Evolutionary conservation across 1,139 yeast species (phyloP).

Genomic region (Suhomyces bokatorum): DNA sequence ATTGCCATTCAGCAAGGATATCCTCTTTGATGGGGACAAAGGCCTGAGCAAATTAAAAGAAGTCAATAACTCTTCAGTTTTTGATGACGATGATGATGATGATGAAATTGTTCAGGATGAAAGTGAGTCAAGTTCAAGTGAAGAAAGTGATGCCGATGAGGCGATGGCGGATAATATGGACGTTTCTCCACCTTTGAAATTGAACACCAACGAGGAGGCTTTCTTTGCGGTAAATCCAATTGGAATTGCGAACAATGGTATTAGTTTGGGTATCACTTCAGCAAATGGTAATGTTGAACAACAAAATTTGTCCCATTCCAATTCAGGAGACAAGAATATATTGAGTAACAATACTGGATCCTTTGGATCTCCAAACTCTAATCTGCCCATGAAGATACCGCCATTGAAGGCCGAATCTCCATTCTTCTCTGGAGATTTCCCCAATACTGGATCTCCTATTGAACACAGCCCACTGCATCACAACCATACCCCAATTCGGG

Average conservation of each 20-base stretch:
- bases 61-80: background rate
- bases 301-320: background rate
- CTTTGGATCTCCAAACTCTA: constrained; percentile 29
- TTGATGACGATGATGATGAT: constrained; percentile 5
- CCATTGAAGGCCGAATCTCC: constrained; percentile 32
- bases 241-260: background rate
- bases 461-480: constrained; percentile 20
- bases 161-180: constrained; percentile 22
- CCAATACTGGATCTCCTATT: constrained; percentile 22
- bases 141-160: constrained; percentile 43
- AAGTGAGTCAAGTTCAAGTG: constrained; percentile 20
- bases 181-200: constrained; percentile 31
- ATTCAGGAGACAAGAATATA: background rate
- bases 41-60: background rate
- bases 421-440: constrained; percentile 26
- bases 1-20: constrained; percentile 7
- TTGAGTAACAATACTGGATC: constrained; percentile 17
- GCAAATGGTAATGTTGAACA: background rate
- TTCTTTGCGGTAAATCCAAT: constrained; percentile 6
- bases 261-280: background rate
- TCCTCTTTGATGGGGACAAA: constrained; percentile 7
- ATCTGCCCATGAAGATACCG: constrained; percentile 15
- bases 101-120: constrained; percentile 5
- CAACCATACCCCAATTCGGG: constrained; percentile 7
- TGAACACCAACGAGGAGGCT: constrained; percentile 28